A percentile compares a stretch with the other conserved stretches of the same genome.
Conservation (phyloP, 495 filamentous ascomycete genomes). For the Talaromyces thailandensis region DNA sequence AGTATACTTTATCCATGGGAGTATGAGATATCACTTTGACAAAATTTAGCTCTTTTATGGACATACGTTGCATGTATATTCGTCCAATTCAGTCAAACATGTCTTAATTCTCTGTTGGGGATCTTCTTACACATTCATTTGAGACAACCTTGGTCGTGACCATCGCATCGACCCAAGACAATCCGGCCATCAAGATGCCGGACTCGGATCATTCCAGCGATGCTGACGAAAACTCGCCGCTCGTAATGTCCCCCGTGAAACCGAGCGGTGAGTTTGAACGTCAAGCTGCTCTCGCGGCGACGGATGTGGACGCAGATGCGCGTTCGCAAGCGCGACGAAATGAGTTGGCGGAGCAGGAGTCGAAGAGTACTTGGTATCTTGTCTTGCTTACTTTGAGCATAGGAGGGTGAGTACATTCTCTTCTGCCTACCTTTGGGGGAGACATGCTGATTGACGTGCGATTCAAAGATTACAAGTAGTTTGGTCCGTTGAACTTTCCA, state of each 20-base stretch:
- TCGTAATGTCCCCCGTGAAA: conserved; percentile 14
- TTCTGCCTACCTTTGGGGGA: background rate
- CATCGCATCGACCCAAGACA: background rate
- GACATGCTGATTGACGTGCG: background rate
- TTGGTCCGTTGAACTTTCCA: conserved; percentile 88
- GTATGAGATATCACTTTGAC: background rate
- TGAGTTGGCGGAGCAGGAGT: conserved; percentile 23
- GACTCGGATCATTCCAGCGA: conserved; percentile 7
- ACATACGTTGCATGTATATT: background rate
- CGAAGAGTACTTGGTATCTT: conserved; percentile 75
- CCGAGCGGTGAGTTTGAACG: conserved; percentile 11
- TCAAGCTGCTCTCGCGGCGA: conserved; percentile 10
- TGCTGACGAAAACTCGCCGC: conserved; percentile 31
- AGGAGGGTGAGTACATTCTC: conserved; percentile 48
- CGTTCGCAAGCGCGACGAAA: background rate
- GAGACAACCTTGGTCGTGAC: background rate
- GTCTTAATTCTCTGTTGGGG: background rate
- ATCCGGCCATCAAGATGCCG: background rate
- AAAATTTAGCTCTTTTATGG: background rate
- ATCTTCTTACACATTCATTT: background rate
- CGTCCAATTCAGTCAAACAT: background rate
- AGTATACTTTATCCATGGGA: background rate
- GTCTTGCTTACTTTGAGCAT: conserved; percentile 76
- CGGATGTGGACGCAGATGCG: conserved; percentile 1
- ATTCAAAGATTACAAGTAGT: conserved; percentile 66